A percentile compares a stretch with the other conserved stretches of the same genome.
Conservation (phyloP, 768 basidiomycete genomes). For the Tulasnella sp. region DNA sequence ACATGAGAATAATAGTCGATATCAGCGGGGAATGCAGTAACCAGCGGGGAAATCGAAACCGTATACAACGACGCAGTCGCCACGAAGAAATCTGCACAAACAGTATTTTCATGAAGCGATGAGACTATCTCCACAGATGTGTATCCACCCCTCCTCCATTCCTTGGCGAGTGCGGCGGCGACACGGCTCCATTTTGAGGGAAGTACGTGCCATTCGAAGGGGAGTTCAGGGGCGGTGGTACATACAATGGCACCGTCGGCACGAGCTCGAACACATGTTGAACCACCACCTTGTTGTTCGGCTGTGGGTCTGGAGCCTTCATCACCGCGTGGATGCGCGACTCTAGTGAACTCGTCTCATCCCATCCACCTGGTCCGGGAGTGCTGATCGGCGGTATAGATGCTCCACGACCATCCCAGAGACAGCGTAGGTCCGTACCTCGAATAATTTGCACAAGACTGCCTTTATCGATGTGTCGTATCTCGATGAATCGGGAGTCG, state of each 20-base stretch:
- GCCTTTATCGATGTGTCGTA: constrained; percentile 73
- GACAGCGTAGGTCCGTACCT: constrained; percentile 70
- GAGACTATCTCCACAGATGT: no score
- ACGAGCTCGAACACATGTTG: constrained; percentile 33
- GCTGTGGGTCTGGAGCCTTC: constrained; percentile 39
- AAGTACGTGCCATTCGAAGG: not conserved
- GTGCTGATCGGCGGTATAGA: constrained; percentile 26
- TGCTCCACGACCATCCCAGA: constrained; percentile 75
- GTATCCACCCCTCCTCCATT: no score
- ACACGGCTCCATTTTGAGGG: constrained; percentile 1
- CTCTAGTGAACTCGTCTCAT: constrained; percentile 52
- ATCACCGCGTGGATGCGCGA: constrained; percentile 82
- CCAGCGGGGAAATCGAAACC: no score
- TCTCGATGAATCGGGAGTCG: constrained; percentile 82
- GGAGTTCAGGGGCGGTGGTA: constrained; percentile 4
- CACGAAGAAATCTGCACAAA: no score
- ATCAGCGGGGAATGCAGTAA: no score
- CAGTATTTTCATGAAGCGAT: no score
- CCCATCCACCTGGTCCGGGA: constrained; percentile 39
- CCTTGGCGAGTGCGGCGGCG: constrained; percentile 2
- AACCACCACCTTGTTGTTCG: constrained; percentile 23
- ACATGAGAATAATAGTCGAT: no score
- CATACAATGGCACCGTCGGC: constrained; percentile 59
- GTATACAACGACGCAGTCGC: no score
- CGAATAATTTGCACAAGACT: constrained; percentile 72